These are phyloP conservation scores for Zymoseptoria ardabiliae DNA, from an alignment of 2,329 filamentous ascomycete genomes.

Conservation along the genomic window DNA sequence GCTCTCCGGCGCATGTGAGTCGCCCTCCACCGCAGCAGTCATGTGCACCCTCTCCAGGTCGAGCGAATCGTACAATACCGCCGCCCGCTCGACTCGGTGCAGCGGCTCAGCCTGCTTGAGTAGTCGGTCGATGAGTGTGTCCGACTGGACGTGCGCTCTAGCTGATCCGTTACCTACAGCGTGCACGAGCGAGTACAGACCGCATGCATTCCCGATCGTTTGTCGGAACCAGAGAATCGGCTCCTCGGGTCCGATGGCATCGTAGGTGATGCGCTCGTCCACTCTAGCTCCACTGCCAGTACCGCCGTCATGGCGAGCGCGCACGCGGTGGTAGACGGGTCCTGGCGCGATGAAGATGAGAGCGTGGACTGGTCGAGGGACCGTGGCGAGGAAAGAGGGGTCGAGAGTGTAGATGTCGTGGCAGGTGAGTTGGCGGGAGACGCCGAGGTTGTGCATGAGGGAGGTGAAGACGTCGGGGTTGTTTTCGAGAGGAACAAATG, in stretches of 20 bases:
- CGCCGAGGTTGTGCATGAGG: constrained; percentile 44
- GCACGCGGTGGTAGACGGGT: constrained; percentile 34
- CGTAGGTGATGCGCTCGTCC: constrained; percentile 14
- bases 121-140: constrained; percentile 40
- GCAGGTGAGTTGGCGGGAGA: constrained; percentile 42
- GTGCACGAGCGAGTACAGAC: constrained; percentile 52
- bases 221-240: constrained; percentile 54
- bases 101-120: constrained; percentile 40
- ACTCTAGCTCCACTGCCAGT: constrained; percentile 22
- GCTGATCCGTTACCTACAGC: constrained; percentile 45
- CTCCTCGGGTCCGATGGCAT: constrained; percentile 39
- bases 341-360: constrained; percentile 48
- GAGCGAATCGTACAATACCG: constrained; percentile 44
- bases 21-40: constrained; percentile 36
- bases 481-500: constrained; percentile 40
- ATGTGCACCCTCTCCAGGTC: constrained; percentile 39
- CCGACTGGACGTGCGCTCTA: constrained; percentile 35
- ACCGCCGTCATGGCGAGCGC: constrained; percentile 36
- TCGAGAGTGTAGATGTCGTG: constrained; percentile 49
- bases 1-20: constrained; percentile 30
- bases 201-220: constrained; percentile 48
- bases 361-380: constrained; percentile 48
- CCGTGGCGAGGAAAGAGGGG: constrained; percentile 41
- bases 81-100: constrained; percentile 37
- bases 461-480: constrained; percentile 49